These are phyloP conservation scores for Astrothelium subdiscretum DNA, from an alignment of 495 filamentous ascomycete species.

Conservation along the genomic window DNA sequence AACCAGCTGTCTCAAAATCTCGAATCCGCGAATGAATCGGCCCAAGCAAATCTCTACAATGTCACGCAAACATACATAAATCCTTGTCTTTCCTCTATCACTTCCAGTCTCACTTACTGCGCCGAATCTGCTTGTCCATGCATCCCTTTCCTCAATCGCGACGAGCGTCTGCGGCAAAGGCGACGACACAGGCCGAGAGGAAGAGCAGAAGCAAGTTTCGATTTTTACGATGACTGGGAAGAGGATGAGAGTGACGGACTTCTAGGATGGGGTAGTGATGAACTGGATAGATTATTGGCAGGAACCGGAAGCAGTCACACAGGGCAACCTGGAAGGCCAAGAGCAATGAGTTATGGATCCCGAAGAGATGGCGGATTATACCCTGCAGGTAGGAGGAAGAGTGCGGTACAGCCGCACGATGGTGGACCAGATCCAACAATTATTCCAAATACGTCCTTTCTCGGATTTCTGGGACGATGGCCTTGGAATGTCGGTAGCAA, in stretches of 20 bases:
- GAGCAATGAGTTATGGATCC: conserved; percentile 84
- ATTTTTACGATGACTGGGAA: conserved; percentile 98
- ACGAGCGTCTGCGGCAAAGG: conserved; percentile 55
- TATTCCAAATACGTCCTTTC: conserved; percentile 72
- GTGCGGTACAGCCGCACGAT: conserved; percentile 48
- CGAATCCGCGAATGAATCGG: conserved; percentile 83
- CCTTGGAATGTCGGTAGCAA: conserved; percentile 79
- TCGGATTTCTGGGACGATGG: conserved; percentile 76
- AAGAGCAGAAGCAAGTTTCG: conserved; percentile 72
- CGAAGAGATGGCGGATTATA: conserved; percentile 32
- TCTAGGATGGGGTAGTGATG: conserved; percentile 62
- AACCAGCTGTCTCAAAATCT: conserved; percentile 87
- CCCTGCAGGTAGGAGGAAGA: conserved; percentile 43
- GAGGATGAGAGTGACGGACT: conserved; percentile 58
- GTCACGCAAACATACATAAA: conserved; percentile 76
- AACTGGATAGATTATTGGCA: conserved; percentile 77
- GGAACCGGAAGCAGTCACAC: conserved; percentile 48
- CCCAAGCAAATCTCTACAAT: conserved; percentile 77
- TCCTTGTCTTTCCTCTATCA: conserved; percentile 63
- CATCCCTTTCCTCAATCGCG: conserved; percentile 55
- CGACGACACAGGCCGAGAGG: conserved; percentile 40
- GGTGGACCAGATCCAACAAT: conserved; percentile 68
- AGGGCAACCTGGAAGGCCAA: conserved; percentile 59
- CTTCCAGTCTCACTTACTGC: conserved; percentile 55
- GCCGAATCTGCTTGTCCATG: conserved; percentile 45